Evolutionary conservation across 208 protist genomes (phyloP), one percentile per base, ranked within the genome.

Genomic region (Leishmania major): DNA sequence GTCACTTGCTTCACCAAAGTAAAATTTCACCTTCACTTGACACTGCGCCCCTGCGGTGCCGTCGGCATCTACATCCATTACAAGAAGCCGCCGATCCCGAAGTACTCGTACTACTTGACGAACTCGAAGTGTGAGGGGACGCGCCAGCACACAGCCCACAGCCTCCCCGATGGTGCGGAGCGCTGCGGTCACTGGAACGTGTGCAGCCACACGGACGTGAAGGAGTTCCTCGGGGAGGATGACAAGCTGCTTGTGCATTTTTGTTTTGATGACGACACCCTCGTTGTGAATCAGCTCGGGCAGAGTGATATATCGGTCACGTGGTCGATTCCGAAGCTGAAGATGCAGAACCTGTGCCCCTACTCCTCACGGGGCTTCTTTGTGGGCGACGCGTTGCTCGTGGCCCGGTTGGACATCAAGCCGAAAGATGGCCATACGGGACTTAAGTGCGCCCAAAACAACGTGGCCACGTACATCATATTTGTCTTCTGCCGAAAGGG

Each of bases 21-120:
- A 17, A 95, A 95, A 87, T 98, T 98, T 77, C 94, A 98, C 79
- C 88, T 98, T 19, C 95, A 98, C 91, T 88, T 98, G 83, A 75
- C 79, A 55, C 55, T 98, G 53, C 84, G 83, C 66, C 78, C 43
- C 35, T 84, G 17, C 49, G 93, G 92, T 25, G 87, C 90, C 81
- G 79, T 97, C 40, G 94, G 95, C 49, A 22, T 98, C 10, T 98
- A 97, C 84, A 78, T 98, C 43, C 94, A 97, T 78, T 97, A 96
- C 87, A 98, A 98, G 85, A 84, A 84, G 53, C 86, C 89, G 3
- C 87, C 89, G 45, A 96, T 98, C 66, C 95, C 95, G 53, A 98
- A 98, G 88, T 98, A 97, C 88, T 94, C 91, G 53, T 98, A 96
- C 89, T 92, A 92, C 86, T 95, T 97, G 64, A 74, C 83, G 40